Base-by-base conservation (phyloP, 805 yeast species). In the Teunomyces kruisii region DNA sequence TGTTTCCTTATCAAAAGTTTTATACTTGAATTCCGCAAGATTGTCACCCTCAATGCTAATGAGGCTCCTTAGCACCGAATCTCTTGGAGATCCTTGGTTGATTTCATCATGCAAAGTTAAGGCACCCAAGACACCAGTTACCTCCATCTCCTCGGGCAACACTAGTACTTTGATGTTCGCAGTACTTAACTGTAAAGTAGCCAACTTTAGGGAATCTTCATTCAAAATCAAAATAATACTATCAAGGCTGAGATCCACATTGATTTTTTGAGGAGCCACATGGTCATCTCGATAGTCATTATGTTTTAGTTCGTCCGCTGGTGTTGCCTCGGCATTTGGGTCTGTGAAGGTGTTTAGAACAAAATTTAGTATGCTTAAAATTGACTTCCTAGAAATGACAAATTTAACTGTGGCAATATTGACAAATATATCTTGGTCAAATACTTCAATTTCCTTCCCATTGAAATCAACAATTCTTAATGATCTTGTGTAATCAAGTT, bases 301-400 rank as follows among this genome's bases (percentile, higher is more conserved):
- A 54, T 86, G 91, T 44, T 84, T 80, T 47, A 86, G 69, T 26
- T 73, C 81, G 66, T 84, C 91, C 0, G 90, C 84, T 0, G 88
- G 87, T 1, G 81, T 68, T 35, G 80, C 64, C 5, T 79, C 79
- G 1, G 86, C 83, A 49, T 80, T 76, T 0, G 96, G 96, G 62
- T 84, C 84, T 0, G 97, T 86, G 61, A 94, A 94, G 0, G 98
- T 94, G 37, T 89, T 86, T 56, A 91, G 69, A 1, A 86, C 73
- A 61, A 84, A 94, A 61, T 90, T 92, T 51, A 92, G 65, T 10
- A 94, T 68, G 1, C 95, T 85, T 49, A 94, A 71, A 12, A 87
- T 65, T 1, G 96, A 86, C 57, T 81, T 86, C 39, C 97, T 80
- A 0, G 95, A 81, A 6, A 91, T 65, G 2, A 87, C 84, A 30